Percentiles rank a stretch among this genome's conserved stretches.
These are phyloP conservation scores for Fusarium tuaranense DNA, from an alignment of 2,329 filamentous ascomycete genomes.

Conservation along the genomic window DNA sequence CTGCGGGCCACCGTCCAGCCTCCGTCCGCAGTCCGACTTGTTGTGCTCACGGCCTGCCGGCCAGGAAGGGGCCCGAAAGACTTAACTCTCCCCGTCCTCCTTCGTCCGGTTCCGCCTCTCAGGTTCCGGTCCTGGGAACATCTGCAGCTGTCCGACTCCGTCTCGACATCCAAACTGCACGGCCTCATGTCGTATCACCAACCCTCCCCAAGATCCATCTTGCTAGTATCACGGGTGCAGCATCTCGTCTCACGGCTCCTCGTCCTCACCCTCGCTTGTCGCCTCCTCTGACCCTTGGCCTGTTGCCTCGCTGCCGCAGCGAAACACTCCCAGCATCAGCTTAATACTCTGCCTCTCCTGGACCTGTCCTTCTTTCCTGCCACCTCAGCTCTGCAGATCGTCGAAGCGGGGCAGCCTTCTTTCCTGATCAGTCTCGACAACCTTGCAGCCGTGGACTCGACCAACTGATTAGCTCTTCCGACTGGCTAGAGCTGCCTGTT, in stretches of 20 bases:
- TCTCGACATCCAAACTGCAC: slow-evolving; percentile 59
- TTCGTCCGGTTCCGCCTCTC: slow-evolving; percentile 45
- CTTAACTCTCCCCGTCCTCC: slow-evolving; percentile 35
- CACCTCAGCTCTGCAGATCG: slow-evolving; percentile 38
- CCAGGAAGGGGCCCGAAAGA: slow-evolving; percentile 43
- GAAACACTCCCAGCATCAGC: slow-evolving; percentile 20
- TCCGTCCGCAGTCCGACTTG: slow-evolving; percentile 46
- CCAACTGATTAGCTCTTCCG: slow-evolving; percentile 14
- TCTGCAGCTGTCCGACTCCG: slow-evolving; percentile 61
- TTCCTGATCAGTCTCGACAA: slow-evolving; percentile 28
- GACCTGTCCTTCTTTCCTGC: slow-evolving; percentile 28
- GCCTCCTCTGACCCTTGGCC: slow-evolving; percentile 31
- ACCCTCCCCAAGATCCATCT: slow-evolving; percentile 58
- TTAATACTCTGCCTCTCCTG: slow-evolving; percentile 18
- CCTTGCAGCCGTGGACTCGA: slow-evolving; percentile 16
- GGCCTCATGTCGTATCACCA: slow-evolving; percentile 63
- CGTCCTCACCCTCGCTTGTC: slow-evolving; percentile 50
- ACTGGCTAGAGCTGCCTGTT: slow-evolving; percentile 14
- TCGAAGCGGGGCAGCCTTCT: slow-evolving; percentile 36
- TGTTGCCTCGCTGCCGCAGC: slow-evolving; percentile 22
- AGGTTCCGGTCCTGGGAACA: slow-evolving; percentile 47
- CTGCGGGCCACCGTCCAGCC: slow-evolving; percentile 55
- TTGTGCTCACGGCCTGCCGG: slow-evolving; percentile 46
- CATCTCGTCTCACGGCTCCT: slow-evolving; percentile 61
- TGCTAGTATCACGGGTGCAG: slow-evolving; percentile 63